Percentiles rank a stretch among this genome's conserved stretches.
phyloP scores from a whole-genome alignment of 306 rosid species.

The Acacia crassicarpa region DNA sequence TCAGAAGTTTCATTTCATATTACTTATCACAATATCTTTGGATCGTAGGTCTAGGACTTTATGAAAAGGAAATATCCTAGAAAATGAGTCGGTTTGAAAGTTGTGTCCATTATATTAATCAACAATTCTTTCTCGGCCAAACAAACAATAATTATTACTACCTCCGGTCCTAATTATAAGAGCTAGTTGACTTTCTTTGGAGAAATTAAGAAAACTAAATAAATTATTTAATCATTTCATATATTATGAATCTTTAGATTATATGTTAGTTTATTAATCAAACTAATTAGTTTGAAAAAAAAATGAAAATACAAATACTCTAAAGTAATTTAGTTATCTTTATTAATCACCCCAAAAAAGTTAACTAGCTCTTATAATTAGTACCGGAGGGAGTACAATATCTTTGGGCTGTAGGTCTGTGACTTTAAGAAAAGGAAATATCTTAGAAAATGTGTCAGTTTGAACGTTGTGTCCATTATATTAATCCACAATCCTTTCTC shows the following conservation, averaged over 20 bases:
- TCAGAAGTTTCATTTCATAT: background rate
- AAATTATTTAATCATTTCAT: too few species aligned
- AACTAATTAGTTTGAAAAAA: too few species aligned
- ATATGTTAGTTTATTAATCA: too few species aligned
- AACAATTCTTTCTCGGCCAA: background rate
- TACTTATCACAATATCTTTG: background rate
- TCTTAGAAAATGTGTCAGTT: slow-evolving; percentile 23
- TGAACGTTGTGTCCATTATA: slow-evolving; percentile 24
- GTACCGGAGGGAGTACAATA: too few species aligned
- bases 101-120: background rate
- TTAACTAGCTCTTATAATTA: too few species aligned
- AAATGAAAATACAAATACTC: too few species aligned
- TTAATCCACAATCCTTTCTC: background rate
- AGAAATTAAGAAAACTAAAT: too few species aligned
- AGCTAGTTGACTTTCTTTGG: too few species aligned
- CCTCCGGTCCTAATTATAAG: too few species aligned
- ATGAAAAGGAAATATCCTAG: slow-evolving; percentile 6
- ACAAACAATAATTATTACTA: background rate
- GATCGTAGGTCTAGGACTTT: slow-evolving; percentile 28
- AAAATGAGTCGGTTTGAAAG: slow-evolving; percentile 32
- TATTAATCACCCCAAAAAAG: too few species aligned
- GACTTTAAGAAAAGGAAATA: slow-evolving; percentile 18
- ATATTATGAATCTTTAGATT: too few species aligned
- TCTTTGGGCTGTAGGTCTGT: slow-evolving; percentile 26
- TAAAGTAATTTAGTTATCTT: too few species aligned